These are phyloP conservation scores for Colletotrichum sp. DNA, from an alignment of 2,329 filamentous ascomycete species.

Conservation along the genomic window DNA sequence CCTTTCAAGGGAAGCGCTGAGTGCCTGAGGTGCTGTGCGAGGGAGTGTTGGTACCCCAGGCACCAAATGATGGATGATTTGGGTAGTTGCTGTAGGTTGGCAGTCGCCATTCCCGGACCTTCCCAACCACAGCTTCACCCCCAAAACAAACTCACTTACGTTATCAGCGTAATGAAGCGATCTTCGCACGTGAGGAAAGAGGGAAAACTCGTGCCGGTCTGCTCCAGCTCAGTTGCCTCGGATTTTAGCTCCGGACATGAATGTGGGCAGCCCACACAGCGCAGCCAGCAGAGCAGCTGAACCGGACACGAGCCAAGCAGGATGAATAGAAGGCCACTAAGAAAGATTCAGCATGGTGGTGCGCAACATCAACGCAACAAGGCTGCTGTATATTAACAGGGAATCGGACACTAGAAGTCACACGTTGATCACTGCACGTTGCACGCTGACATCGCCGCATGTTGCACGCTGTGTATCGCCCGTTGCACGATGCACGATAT, in stretches of 20 bases:
- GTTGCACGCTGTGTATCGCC: not conserved
- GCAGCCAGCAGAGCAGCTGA: not conserved
- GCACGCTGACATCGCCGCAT: not conserved
- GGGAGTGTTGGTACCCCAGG: not conserved
- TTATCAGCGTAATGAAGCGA: not conserved
- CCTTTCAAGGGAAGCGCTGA: no score
- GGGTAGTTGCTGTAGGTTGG: not conserved
- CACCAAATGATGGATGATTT: not conserved
- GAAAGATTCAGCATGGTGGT: not conserved
- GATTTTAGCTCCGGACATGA: not conserved
- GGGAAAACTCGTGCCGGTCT: not conserved
- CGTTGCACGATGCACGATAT: not conserved
- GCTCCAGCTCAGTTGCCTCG: not conserved
- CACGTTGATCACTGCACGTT: not conserved
- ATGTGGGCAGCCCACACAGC: not conserved
- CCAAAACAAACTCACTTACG: not conserved
- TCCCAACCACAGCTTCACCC: not conserved
- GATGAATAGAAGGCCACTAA: not conserved
- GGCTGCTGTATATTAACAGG: not conserved
- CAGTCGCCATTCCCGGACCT: not conserved
- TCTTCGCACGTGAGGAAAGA: not conserved
- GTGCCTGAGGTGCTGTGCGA: no score
- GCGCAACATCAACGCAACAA: not conserved
- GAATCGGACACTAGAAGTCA: not conserved
- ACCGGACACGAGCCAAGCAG: not conserved